These are phyloP conservation scores for Oxytropis ochrocephala DNA, from an alignment of 306 rosid species.

Conservation along the genomic window DNA sequence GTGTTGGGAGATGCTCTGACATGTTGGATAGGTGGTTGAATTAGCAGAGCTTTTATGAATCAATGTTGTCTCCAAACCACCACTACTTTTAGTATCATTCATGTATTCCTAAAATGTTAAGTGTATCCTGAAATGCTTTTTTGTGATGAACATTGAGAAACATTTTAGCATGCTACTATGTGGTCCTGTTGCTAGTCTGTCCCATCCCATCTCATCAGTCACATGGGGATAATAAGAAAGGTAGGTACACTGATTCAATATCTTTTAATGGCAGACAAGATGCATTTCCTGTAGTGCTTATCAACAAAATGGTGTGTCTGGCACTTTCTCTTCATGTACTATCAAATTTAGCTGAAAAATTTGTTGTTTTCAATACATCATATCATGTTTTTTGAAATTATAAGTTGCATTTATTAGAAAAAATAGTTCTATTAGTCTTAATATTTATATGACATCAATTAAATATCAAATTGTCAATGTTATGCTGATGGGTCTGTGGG, in stretches of 20 bases:
- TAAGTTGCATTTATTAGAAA: neutral
- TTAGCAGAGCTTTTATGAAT: neutral
- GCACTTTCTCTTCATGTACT: conserved; percentile 3
- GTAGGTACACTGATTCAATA: conserved; percentile 8
- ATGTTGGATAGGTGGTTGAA: neutral
- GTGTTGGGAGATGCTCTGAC: conserved; percentile 1
- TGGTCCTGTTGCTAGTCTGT: neutral
- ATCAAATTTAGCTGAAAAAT: neutral
- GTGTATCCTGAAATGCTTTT: neutral
- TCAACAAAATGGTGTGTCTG: neutral
- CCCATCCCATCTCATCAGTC: neutral
- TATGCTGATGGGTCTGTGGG: neutral
- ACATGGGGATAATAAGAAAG: neutral
- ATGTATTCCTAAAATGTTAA: neutral
- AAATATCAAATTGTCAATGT: conserved; percentile 1
- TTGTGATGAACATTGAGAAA: neutral
- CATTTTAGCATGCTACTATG: conserved; percentile 12
- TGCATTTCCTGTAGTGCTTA: neutral
- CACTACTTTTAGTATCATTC: neutral
- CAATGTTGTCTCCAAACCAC: neutral
- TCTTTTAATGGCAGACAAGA: neutral
- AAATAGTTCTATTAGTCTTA: neutral
- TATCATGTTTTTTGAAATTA: neutral
- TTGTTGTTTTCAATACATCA: neutral
- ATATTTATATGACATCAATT: neutral